Evolutionary conservation across 345 rosid genomes (phyloP).

Genomic region (Arabidopsis arenosa): DNA sequence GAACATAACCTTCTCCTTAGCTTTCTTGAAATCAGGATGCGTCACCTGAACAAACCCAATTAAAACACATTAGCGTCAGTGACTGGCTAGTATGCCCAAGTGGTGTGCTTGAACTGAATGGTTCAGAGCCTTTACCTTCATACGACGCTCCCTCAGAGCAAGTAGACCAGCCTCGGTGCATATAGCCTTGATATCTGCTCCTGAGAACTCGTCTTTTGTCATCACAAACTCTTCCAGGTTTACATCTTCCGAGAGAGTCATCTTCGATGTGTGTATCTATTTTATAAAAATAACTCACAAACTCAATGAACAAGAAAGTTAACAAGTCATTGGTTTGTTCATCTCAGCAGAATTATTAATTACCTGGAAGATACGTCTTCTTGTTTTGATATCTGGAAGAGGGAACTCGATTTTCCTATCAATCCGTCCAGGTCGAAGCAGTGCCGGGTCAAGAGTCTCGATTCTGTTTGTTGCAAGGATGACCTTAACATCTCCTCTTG

Average conservation of each 20-base stretch:
- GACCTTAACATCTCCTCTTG: constrained; percentile 97
- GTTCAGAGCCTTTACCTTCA: constrained; percentile 66
- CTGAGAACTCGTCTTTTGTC: constrained; percentile 98
- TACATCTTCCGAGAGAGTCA: constrained; percentile 96
- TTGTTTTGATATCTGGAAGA: constrained; percentile 97
- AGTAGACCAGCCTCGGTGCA: constrained; percentile 98
- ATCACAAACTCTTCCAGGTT: constrained; percentile 97
- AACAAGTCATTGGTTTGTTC: neutral
- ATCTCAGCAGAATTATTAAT: neutral
- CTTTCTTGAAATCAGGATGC: constrained; percentile 88
- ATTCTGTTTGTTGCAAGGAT: constrained; percentile 96
- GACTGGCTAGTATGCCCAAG: neutral
- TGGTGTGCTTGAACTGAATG: neutral
- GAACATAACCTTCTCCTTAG: constrained; percentile 98
- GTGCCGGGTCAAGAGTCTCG: constrained; percentile 95
- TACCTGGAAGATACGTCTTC: constrained; percentile 98
- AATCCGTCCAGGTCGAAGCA: constrained; percentile 94
- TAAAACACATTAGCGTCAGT: constrained; percentile 3
- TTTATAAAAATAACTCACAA: neutral
- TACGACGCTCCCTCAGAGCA: constrained; percentile 92
- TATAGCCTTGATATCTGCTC: constrained; percentile 97
- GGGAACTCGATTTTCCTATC: constrained; percentile 98
- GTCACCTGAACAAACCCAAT: constrained; percentile 62
- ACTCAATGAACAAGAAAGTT: constrained; percentile 16
- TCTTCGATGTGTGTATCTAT: constrained; percentile 93